Conservation (phyloP, 306 rosid species). For the Trichosanthes truncata region DNA sequence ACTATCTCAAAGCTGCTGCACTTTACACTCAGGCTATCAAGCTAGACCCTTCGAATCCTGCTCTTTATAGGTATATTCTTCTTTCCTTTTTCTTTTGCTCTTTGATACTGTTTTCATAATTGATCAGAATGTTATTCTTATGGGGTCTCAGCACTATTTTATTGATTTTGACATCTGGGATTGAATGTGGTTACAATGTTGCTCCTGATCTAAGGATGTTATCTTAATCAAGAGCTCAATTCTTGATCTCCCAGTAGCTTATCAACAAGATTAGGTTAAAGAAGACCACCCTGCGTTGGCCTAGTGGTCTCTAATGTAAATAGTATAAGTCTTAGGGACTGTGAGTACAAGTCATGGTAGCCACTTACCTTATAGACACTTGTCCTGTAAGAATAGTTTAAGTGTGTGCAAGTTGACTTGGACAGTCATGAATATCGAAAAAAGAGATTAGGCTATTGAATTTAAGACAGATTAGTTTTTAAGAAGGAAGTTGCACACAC, state of each 20-base stretch:
- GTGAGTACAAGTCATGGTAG: background rate
- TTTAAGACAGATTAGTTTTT: background rate
- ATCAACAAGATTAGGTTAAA: background rate
- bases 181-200: background rate
- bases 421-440: background rate
- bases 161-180: background rate
- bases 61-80: slow-evolving; percentile 68
- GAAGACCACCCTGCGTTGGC: background rate
- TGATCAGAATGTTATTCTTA: background rate
- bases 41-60: slow-evolving; percentile 72
- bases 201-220: background rate
- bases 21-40: slow-evolving; percentile 95
- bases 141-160: background rate
- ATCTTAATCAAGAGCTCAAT: background rate
- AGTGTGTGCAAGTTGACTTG: background rate
- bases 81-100: background rate
- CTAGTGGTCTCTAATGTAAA: background rate
- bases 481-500: background rate
- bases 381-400: background rate
- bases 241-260: background rate
- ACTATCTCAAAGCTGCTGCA: slow-evolving; percentile 90
- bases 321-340: background rate
- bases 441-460: background rate
- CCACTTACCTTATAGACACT: background rate
- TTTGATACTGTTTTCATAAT: background rate